Evolutionary conservation across 768 basidiomycete genomes (phyloP).

Genomic region (Daedaleopsis nitida): DNA sequence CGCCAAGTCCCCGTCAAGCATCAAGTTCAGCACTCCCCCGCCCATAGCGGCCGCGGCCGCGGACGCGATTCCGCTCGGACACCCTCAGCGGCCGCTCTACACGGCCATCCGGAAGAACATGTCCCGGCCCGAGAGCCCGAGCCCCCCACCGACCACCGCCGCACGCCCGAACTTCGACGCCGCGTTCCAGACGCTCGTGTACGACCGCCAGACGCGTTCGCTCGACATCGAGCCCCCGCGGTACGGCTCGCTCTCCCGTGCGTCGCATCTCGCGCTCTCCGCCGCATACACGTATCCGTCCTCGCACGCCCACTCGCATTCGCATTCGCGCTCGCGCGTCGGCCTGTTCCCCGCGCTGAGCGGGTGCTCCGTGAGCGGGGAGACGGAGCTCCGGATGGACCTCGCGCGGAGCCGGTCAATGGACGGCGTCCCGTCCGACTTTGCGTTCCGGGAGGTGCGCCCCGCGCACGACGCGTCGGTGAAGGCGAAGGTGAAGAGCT

Average conservation of each 20-base stretch:
- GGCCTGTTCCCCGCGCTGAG: slow-evolving; percentile 8
- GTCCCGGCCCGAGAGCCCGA: slow-evolving; percentile 18
- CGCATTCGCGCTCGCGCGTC: too few relatives aligned
- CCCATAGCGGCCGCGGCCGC: neutral
- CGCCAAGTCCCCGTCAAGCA: neutral
- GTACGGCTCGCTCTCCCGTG: slow-evolving; percentile 14
- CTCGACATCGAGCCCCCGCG: slow-evolving; percentile 23
- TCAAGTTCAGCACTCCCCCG: slow-evolving; percentile 15
- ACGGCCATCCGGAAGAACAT: slow-evolving; percentile 31
- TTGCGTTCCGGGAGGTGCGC: slow-evolving; percentile 19
- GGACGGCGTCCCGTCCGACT: slow-evolving; percentile 21
- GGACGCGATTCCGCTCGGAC: slow-evolving; percentile 21
- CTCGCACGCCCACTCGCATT: too few relatives aligned
- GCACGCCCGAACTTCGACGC: slow-evolving; percentile 6
- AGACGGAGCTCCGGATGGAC: slow-evolving; percentile 31
- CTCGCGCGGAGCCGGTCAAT: slow-evolving; percentile 27
- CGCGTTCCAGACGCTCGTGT: slow-evolving; percentile 11
- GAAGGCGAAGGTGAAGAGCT: slow-evolving; percentile 25
- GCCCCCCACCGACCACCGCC: neutral
- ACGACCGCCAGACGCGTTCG: slow-evolving; percentile 18
- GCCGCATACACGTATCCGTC: slow-evolving; percentile 6
- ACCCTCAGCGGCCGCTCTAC: slow-evolving; percentile 29
- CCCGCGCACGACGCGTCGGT: slow-evolving; percentile 8
- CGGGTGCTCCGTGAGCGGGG: slow-evolving; percentile 32
- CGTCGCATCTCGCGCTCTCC: slow-evolving; percentile 10